Evolutionary conservation across 306 rosid genomes (phyloP).

Genomic region (Bauhinia variegata): DNA sequence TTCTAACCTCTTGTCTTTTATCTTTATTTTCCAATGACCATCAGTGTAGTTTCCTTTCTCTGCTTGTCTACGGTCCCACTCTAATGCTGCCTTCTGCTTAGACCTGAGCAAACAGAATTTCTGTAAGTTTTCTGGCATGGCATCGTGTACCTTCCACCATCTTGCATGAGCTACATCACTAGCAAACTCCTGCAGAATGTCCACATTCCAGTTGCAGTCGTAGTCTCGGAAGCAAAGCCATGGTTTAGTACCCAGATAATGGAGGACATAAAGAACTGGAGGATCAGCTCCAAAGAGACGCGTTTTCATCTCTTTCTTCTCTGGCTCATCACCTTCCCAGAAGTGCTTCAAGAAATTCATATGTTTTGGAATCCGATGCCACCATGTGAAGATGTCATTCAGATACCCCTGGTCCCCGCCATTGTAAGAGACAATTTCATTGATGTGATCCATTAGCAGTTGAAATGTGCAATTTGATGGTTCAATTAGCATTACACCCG

Average conservation of each 20-base stretch:
- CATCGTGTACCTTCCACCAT: slow-evolving; percentile 74
- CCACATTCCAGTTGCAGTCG: slow-evolving; percentile 76
- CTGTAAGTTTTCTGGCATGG: slow-evolving; percentile 60
- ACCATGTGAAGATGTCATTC: slow-evolving; percentile 70
- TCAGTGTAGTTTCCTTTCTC: slow-evolving; percentile 60
- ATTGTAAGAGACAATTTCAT: slow-evolving; percentile 65
- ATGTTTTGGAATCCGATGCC: slow-evolving; percentile 71
- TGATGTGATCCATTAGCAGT: slow-evolving; percentile 63
- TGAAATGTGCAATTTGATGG: slow-evolving; percentile 68
- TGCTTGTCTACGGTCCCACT: slow-evolving; percentile 70
- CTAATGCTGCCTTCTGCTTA: slow-evolving; percentile 65
- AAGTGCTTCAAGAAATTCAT: slow-evolving; percentile 76
- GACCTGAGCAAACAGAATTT: slow-evolving; percentile 63
- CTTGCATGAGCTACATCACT: slow-evolving; percentile 64
- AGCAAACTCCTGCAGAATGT: slow-evolving; percentile 62
- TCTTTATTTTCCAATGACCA: slow-evolving; percentile 65
- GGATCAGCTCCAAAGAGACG: slow-evolving; percentile 64
- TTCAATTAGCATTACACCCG: slow-evolving; percentile 71
- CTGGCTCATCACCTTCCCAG: slow-evolving; percentile 71
- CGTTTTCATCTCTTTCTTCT: slow-evolving; percentile 57
- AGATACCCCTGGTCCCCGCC: slow-evolving; percentile 78
- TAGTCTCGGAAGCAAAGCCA: slow-evolving; percentile 78
- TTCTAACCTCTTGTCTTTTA: slow-evolving; percentile 54
- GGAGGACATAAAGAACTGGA: slow-evolving; percentile 61
- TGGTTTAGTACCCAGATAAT: slow-evolving; percentile 66